Evolutionary conservation across 345 rosid genomes (phyloP).

Genomic region (Pistacia atlantica): DNA sequence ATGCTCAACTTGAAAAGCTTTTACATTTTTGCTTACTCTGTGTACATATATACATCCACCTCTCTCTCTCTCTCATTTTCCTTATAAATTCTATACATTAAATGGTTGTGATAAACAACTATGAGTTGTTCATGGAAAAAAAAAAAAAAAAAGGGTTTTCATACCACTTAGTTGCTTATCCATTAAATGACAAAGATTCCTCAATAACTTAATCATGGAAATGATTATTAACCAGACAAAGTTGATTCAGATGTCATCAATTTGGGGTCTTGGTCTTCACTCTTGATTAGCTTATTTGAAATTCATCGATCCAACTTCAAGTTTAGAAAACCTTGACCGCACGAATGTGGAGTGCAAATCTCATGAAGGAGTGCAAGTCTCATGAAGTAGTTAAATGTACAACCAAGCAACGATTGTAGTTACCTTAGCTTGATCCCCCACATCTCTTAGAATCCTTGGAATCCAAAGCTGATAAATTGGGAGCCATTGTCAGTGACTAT

Average conservation of each 20-base stretch:
- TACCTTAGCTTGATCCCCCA: too few species aligned
- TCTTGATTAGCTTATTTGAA: constrained; percentile 5
- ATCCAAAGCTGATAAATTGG: too few species aligned
- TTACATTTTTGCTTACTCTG: constrained; percentile 4
- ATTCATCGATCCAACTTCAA: background rate
- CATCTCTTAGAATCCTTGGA: too few species aligned
- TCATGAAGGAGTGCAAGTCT: too few species aligned
- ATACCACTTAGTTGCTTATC: background rate
- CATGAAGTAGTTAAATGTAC: too few species aligned
- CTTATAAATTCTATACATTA: background rate
- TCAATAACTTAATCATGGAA: background rate
- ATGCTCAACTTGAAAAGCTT: constrained; percentile 25
- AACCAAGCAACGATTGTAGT: too few species aligned
- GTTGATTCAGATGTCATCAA: constrained; percentile 1
- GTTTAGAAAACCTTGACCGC: background rate
- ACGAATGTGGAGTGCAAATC: background rate
- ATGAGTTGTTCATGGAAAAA: constrained; percentile 14
- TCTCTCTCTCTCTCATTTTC: background rate
- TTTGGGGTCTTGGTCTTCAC: background rate
- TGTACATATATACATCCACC: background rate
- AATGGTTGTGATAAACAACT: constrained; percentile 11
- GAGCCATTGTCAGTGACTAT: too few species aligned
- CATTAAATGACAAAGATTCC: constrained; percentile 11
- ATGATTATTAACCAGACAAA: constrained; percentile 4
- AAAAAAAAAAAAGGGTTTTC: background rate